Evolutionary conservation across 2,329 filamentous ascomycete genomes (phyloP).

Genomic region (Pseudogymnoascus sp.): DNA sequence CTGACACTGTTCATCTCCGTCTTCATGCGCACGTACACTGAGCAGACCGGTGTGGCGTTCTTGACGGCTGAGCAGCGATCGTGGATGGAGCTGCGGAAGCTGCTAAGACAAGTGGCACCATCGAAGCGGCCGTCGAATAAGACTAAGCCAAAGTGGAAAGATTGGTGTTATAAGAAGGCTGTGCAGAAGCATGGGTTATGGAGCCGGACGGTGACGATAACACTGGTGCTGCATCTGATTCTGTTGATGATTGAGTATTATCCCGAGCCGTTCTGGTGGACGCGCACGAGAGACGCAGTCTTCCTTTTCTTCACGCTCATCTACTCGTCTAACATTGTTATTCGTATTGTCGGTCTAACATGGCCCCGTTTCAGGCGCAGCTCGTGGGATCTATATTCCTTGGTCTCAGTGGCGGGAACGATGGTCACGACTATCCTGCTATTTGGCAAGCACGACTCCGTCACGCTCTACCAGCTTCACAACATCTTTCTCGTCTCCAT

Average conservation of each 20-base stretch:
- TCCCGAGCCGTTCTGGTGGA: constrained; percentile 65
- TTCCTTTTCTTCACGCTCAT: constrained; percentile 77
- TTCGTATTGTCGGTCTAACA: constrained; percentile 80
- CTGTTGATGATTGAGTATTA: constrained; percentile 83
- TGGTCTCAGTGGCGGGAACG: constrained; percentile 71
- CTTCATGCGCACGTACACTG: constrained; percentile 99
- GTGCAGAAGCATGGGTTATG: constrained; percentile 90
- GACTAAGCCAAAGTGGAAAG: constrained; percentile 69
- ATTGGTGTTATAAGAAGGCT: constrained; percentile 91
- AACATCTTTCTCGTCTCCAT: constrained; percentile 92
- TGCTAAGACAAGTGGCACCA: constrained; percentile 85
- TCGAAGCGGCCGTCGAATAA: constrained; percentile 85
- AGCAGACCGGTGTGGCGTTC: constrained; percentile 95
- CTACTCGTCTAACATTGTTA: constrained; percentile 73
- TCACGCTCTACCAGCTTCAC: constrained; percentile 70
- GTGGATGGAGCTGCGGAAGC: constrained; percentile 90
- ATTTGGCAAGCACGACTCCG: constrained; percentile 50
- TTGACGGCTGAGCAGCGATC: constrained; percentile 92
- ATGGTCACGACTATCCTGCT: constrained; percentile 76
- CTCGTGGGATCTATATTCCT: constrained; percentile 89
- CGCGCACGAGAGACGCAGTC: constrained; percentile 60
- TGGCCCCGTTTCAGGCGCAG: constrained; percentile 89
- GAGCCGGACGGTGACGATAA: constrained; percentile 73
- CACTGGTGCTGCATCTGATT: constrained; percentile 75
- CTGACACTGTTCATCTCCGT: constrained; percentile 96